Evolutionary conservation across 2,329 filamentous ascomycete genomes (phyloP).

Genomic region (Hyphodiscus sp.): DNA sequence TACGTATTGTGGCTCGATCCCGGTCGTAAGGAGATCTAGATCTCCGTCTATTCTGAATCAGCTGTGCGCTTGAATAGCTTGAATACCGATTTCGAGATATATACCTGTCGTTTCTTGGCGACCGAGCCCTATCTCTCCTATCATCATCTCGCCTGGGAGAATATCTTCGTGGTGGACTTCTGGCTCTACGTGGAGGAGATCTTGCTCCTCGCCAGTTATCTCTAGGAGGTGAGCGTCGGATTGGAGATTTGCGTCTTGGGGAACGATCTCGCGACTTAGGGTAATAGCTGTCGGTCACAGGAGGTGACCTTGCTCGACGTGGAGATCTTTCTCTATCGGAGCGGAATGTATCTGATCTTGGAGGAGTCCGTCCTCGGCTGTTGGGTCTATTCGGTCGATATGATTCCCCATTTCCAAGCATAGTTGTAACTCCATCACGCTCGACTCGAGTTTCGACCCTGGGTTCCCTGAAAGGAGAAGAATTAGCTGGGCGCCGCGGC

Average conservation of each 20-base stretch:
- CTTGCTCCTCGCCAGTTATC: conserved; percentile 29
- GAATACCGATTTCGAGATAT: neutral
- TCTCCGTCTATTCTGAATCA: conserved; percentile 23
- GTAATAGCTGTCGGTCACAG: conserved; percentile 25
- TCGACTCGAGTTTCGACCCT: conserved; percentile 6
- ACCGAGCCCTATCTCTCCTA: conserved; percentile 33
- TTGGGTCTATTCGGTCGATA: conserved; percentile 20
- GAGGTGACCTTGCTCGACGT: conserved; percentile 20
- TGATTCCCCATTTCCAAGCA: conserved; percentile 28
- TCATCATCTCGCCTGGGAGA: conserved; percentile 32
- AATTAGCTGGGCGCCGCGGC: neutral
- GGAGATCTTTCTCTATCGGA: conserved; percentile 21
- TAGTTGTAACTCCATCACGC: conserved; percentile 27
- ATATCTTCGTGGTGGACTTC: conserved; percentile 28
- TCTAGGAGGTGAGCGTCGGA: conserved; percentile 24
- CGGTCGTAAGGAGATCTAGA: conserved; percentile 31
- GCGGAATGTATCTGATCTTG: neutral
- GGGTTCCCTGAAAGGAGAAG: neutral
- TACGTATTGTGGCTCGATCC: conserved; percentile 23
- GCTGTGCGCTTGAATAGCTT: neutral
- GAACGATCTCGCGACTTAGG: conserved; percentile 27
- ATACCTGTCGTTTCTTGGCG: conserved; percentile 27
- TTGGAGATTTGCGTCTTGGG: conserved; percentile 15
- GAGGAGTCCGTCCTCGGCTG: neutral
- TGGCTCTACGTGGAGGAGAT: conserved; percentile 23